Base-by-base conservation (phyloP, 2,329 filamentous ascomycete genomes). In the Epichloe baconii region DNA sequence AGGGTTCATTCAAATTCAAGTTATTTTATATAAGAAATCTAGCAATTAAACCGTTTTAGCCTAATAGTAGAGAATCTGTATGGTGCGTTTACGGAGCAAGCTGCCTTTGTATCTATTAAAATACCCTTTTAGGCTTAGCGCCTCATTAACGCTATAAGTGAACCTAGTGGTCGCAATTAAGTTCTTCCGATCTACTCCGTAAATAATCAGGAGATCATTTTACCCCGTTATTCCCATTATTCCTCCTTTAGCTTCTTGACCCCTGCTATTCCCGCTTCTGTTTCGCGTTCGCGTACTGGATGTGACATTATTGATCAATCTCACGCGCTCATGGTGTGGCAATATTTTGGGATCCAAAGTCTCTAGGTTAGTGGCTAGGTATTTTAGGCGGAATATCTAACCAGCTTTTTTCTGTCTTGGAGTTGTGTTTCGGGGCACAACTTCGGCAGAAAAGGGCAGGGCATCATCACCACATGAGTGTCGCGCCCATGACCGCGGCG, bases 401-500 rank as follows among this genome's bases (percentile, higher is more conserved):
- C 19, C 40, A 23, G 40, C 40, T 26, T 26, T 31, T 31, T 31
- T 47, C 45, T 47, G 19, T 37, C 38, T 44, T 19, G 19, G 26
- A 31, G 38, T 19, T 44, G 51, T 50, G 51, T 31, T 38, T 21
- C 5, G 23, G 15, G 42, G 41, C 51, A 50, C 48, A 41, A 31
- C 36, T 19, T 41, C 21, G 41, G 45, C 36, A 44, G 34, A 37
- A 47, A 44, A 43, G 47, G 41, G 4, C 7, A 17, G 5, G 26
- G 12, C 23, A 5, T 6, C 41, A 19, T 31, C n/a, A n/a, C 48
- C 52, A 53, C 14, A 64, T 64, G 61, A 60, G 58, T 51, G 52
- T 58, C 41, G 56, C 61, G 53, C 57, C 64, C 42, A 63, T 62
- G 37, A 50, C 55, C 8, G 59, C 58, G 12, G 42, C 57, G 23